Base-by-base conservation (phyloP, 2,329 filamentous ascomycete genomes). In the Paramyrothecium sp. region DNA sequence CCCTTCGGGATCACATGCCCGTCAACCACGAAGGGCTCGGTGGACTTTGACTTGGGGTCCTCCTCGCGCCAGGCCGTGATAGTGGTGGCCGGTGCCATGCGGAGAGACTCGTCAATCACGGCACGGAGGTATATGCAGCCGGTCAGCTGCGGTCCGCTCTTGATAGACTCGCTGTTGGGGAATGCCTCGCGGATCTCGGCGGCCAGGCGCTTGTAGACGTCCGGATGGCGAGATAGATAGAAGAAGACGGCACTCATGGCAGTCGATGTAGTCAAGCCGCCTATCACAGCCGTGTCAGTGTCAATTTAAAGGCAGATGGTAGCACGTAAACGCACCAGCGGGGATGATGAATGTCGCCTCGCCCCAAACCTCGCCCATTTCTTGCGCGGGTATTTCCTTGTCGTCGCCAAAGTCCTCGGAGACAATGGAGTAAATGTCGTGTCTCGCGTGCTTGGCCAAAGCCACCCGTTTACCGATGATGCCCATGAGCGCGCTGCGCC, bases 351-450 rank as follows among this genome's bases (percentile, higher is more conserved):
- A 51, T 17, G 23, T 23, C 5, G 49, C 49, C 26, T 51, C 49
- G 11, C 23, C 49, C 49, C 49, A 51, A 10, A 51, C 20, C 23
- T 51, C 49, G 8, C 19, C 17, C 19, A 17, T 19, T 7, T 23
- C 13, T 44, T 44, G 38, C n/a, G 38, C 38, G 26, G 26, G 26
- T 4, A 30, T 30, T 10, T 30, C 26, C 13, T 33, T 51, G 21
- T 19, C 23, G 13, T 33, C 19, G 4, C n/a, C 23, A 13, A 20
- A 16, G 16, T 51, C 49, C 17, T 17, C 23, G 10, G 49, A 20
- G 16, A 33, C 49, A 33, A 51, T 26, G 22, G 59, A 59, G 33
- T 57, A 59, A 33, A 61, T 54, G 47, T 59, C 59, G 41, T 55
- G 55, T 22, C 44, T 55, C 2, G 57, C 55, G 33, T 59, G 38